phyloP scores from a whole-genome alignment of 1,284 basidiomycete genomes.

The Malassezia restricta region DNA sequence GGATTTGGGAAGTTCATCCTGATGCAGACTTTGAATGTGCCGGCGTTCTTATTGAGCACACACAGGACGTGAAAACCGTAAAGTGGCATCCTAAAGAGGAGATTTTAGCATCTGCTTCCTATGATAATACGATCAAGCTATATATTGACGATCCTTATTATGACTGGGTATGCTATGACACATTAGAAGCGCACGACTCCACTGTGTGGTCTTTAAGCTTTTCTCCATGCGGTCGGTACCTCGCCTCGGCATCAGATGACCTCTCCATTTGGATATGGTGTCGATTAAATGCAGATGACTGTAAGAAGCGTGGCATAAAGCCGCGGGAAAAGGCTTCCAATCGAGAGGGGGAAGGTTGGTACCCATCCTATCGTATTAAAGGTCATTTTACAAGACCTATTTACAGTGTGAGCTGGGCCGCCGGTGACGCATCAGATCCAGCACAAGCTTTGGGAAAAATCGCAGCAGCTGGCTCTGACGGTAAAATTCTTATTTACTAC shows the following conservation, averaged over 20 bases:
- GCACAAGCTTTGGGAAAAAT: conserved; percentile 56
- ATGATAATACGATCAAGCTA: conserved; percentile 90
- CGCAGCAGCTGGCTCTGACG: conserved; percentile 64
- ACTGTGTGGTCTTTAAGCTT: conserved; percentile 83
- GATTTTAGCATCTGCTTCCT: conserved; percentile 90
- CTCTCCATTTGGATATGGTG: conserved; percentile 55
- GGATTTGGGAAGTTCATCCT: conserved; percentile 89
- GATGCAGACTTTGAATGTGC: conserved; percentile 75
- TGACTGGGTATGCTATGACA: conserved; percentile 82
- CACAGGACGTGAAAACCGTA: conserved; percentile 89
- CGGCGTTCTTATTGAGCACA: conserved; percentile 91
- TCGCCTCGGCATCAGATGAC: conserved; percentile 71
- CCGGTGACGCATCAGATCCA: conserved; percentile 26
- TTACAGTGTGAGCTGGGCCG: conserved; percentile 65
- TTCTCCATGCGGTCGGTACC: conserved; percentile 65
- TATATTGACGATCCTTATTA: conserved; percentile 86
- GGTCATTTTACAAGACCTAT: conserved; percentile 58
- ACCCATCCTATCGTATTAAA: conserved; percentile 35
- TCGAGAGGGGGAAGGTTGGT: conserved; percentile 46
- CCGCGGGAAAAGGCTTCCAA: conserved; percentile 32
- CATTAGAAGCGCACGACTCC: conserved; percentile 60
- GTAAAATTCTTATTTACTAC: conserved; percentile 62
- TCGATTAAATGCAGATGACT: conserved; percentile 34
- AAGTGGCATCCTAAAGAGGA: conserved; percentile 92
- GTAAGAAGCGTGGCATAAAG: conserved; percentile 30